phyloP scores from a whole-genome alignment of 108 stramenopile species.

The Mayamaea pseudoterrestris region DNA sequence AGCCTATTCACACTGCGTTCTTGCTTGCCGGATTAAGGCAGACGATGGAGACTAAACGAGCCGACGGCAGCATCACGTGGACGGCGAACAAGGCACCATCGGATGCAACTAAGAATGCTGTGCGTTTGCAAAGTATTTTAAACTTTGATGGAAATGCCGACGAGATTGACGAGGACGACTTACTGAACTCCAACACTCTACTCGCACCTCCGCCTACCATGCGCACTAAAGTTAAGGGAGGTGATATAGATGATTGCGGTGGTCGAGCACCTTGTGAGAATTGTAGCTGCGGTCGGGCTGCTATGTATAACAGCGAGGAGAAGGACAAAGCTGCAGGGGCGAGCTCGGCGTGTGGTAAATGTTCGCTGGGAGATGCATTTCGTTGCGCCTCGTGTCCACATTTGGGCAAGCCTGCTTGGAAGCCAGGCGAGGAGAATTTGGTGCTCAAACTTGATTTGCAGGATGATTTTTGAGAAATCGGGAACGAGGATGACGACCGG shows the following conservation, averaged over 20 bases:
- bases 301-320: constrained; percentile 1
- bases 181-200: constrained; percentile 6
- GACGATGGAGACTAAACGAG: constrained; percentile 36
- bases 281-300: constrained; percentile 94
- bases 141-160: not conserved
- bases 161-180: constrained; percentile 9
- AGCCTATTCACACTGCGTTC: constrained; percentile 44
- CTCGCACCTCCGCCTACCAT: constrained; percentile 46
- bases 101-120: not conserved
- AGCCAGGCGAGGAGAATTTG: constrained; percentile 91
- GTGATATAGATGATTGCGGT: constrained; percentile 58
- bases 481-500: constrained; percentile 2
- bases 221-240: constrained; percentile 11
- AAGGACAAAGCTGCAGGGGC: constrained; percentile 6
- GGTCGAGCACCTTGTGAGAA: constrained; percentile 89
- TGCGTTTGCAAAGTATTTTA: not conserved
- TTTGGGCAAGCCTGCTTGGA: constrained; percentile 93
- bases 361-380: constrained; percentile 96
- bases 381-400: constrained; percentile 96
- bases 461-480: constrained; percentile 61
- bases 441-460: constrained; percentile 75
- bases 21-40: constrained; percentile 47
- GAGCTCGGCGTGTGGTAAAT: constrained; percentile 87
- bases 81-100: constrained; percentile 27
- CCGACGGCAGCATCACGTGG: constrained; percentile 27